Evolutionary conservation across 257 asterid genomes (phyloP), one percentile per base, ranked within the genome.

Genomic region (Echium plantagineum): DNA sequence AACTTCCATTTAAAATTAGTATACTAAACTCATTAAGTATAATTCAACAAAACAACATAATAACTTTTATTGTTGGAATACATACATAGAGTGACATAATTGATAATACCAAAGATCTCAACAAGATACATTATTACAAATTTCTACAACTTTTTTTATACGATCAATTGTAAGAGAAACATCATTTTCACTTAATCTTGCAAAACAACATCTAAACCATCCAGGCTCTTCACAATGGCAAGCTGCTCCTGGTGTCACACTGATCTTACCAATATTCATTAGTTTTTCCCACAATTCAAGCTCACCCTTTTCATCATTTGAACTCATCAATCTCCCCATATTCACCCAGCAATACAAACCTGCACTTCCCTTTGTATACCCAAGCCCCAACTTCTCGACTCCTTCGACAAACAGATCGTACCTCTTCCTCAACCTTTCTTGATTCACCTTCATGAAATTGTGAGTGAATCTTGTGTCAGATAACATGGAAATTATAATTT

Each of bases 221-320:
- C 94, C 98, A 60, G 95, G 89, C 67, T 93, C 99, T 28, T 85
- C 82, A 72, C 95, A 93, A 58, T 89, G 97, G 72, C 99, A 93
- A 59, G 99, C 89, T 0, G 94, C 83, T 21, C 96, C 98, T 60
- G 98, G 95, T 59, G 93, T 84, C 15, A 78, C 93, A 58, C 83
- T 89, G 52, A 86, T 73, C 80, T 89, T 93, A 55, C 90, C 96
- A 51, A 59, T 60, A 72, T 66, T 80, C 58, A 86, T 68, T 49
- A 93, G 81, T 78, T 83, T 93, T 8, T 89, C 86, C 89, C 95
- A 93, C 59, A 93, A 72, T 64, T 89, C 97, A 66, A 86, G 86
- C 89, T 91, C 98, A 63, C 97, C 97, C 66, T 86, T 81, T 77
- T 88, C 94, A 57, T 73, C 84, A 57, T 79, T 79, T 15, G 95